These are phyloP conservation scores for Serendipita vermifera DNA, from an alignment of 768 basidiomycete species.

Conservation along the genomic window DNA sequence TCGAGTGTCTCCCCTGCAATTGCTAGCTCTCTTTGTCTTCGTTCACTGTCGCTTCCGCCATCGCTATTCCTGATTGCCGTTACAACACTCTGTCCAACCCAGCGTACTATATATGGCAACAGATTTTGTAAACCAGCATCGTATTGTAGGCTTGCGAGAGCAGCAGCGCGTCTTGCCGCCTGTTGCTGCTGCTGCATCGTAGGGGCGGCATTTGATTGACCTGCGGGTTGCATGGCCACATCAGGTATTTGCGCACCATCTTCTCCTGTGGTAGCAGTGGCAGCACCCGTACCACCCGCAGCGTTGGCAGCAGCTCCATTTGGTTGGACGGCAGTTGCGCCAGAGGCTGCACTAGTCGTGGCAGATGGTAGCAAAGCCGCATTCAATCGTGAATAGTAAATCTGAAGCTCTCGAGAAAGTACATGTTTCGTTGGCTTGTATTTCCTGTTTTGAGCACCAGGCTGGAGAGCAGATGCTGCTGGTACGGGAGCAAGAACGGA, in stretches of 20 bases:
- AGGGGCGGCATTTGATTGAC: no score
- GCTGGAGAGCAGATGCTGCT: slow-evolving; percentile 20
- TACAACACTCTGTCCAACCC: slow-evolving; percentile 84
- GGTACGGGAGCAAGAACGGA: slow-evolving; percentile 4
- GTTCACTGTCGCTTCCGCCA: slow-evolving; percentile 38
- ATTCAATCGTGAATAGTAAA: slow-evolving; percentile 89
- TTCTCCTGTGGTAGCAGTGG: no score
- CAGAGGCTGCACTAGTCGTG: no score
- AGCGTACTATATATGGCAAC: slow-evolving; percentile 85
- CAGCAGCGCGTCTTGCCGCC: slow-evolving; percentile 65
- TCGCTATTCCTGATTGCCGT: slow-evolving; percentile 34
- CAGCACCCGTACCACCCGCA: no score
- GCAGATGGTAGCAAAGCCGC: slow-evolving; percentile 64
- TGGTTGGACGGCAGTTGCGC: no score
- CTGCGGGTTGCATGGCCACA: no score
- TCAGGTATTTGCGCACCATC: no score
- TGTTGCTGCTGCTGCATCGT: no score
- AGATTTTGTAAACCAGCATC: slow-evolving; percentile 89
- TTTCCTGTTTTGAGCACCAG: slow-evolving; percentile 38
- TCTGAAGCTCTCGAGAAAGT: slow-evolving; percentile 82
- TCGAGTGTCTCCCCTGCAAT: slow-evolving; percentile 60
- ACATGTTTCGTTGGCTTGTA: slow-evolving; percentile 82
- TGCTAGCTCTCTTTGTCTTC: slow-evolving; percentile 14
- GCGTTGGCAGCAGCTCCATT: no score
- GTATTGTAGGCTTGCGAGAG: slow-evolving; percentile 73